Evolutionary conservation across 2,329 filamentous ascomycete genomes (phyloP).

Genomic region (Annulohypoxylon truncatum): DNA sequence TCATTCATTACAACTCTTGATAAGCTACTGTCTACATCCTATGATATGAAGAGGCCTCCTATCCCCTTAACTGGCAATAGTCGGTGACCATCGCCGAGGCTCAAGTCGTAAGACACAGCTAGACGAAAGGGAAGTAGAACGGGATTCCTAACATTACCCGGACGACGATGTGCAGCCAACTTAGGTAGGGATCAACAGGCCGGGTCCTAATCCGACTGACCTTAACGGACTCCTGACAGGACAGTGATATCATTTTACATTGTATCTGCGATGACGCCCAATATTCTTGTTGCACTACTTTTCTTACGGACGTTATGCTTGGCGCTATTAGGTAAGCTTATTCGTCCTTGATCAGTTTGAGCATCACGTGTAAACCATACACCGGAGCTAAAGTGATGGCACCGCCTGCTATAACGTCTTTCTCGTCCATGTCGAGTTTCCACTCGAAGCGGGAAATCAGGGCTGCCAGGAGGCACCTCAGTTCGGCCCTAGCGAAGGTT

Average conservation of each 20-base stretch:
- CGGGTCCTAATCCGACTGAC: not conserved
- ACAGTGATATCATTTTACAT: not conserved
- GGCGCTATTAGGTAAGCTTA: no score
- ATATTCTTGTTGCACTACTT: no score
- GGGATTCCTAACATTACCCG: not conserved
- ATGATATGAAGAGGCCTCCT: not conserved
- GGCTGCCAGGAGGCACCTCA: constrained; percentile 77
- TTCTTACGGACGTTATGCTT: not conserved
- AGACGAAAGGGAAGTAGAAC: no score
- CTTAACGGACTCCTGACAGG: not conserved
- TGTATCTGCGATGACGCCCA: not conserved
- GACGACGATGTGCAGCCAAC: no score
- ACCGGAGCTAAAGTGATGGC: constrained; percentile 75
- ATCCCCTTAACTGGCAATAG: no score
- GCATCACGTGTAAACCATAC: constrained; percentile 69
- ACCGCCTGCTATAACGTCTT: constrained; percentile 68
- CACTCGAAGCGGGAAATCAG: constrained; percentile 73
- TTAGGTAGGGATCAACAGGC: no score
- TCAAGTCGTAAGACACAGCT: no score
- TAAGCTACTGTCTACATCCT: no score
- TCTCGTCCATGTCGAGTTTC: constrained; percentile 67
- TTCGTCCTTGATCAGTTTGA: constrained; percentile 6
- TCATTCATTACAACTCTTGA: no score
- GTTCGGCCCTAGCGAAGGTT: constrained; percentile 77
- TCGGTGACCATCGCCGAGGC: no score